Evolutionary conservation across 2,329 filamentous ascomycete species (phyloP), one percentile per base, ranked within the genome.

Genomic region (Colletotrichum sp.): DNA sequence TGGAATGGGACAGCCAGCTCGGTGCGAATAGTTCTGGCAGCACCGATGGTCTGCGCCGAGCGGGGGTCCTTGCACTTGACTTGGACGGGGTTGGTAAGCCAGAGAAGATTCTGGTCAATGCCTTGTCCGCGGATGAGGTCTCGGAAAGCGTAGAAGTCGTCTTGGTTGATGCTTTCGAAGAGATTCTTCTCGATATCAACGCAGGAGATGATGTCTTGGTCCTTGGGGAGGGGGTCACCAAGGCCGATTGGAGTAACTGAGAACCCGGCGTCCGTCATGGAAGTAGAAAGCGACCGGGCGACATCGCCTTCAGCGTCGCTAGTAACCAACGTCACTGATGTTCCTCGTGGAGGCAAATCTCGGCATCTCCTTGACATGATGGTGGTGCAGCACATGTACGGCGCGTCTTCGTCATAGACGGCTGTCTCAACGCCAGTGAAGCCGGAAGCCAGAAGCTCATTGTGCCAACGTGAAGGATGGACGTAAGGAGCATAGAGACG

Each of bases 401-500:
- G 64, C n/a, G 52, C 22, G 5, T 71, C 39, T 5, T 66, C 69
- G 39, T 74, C 65, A 25, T 58, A 55, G 6, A 65, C 22, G 9
- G 71, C 65, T 0, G 55, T 70, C 3, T 70, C 71, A 2, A 81
- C 80, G 1, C 60, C 61, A 2, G 61, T 58, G 71, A 83, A 84
- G 0, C 81, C 81, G 2, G 80, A 78, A 1, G 28, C 60, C 12
- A 74, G 74, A 5, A 85, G 76, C 13, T 82, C 79, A 5, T 28
- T 15, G 12, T 80, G 72, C 84, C 83, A 85, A 16, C 61, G 61
- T 3, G 30, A 56, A 16, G 25, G 22, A 8, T 32, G n/a, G 8
- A 83, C 69, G 28, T 77, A 81, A 8, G 84, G 82, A 39, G 79
- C 78, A 13, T 78, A 70, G 2, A 52, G 16, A 7, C 83, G 79